Evolutionary conservation across 2,329 filamentous ascomycete species (phyloP), one percentile per base, ranked within the genome.

Genomic region (Paraconiothyrium brasiliense): DNA sequence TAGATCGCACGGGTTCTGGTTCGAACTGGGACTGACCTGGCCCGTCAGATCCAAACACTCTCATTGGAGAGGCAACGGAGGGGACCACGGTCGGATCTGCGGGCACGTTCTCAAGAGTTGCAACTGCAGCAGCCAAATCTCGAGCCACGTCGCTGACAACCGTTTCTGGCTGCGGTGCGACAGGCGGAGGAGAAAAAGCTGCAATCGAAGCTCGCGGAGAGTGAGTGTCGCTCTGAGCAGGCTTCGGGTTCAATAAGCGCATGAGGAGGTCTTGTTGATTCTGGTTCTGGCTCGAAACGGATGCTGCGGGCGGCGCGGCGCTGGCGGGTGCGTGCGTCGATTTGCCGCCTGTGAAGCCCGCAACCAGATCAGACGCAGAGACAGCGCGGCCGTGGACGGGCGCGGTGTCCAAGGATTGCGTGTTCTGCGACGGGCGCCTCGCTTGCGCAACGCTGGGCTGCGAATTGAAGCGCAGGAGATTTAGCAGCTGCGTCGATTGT

Each of bases 181-280:
- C 68, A 20, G 72, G 68, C 61, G 74, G 69, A 35, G 74, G 69
- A 47, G 74, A 72, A 59, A 74, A 71, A 55, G 70, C 66, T n/a
- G 71, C 64, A 30, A 66, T 62, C 43, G 73, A 71, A 30, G 69
- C 70, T 24, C 67, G 68, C 51, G 71, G 67, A 2, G 70, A 71
- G 52, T 69, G 69, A 44, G 61, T 66, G 57, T 75, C 73, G 35
- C 68, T 69, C 71, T 70, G 77, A 58, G 77, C 64, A 3, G 78
- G 78, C 67, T 80, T 93, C 56, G 91, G 89, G 52, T 93, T 95
- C 66, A 99, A 86, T 61, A 98, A 84, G 70, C 92, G 91, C 64
- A 98, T 87, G 51, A 99, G 84, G 74, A 95, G 92, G 66, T 94
- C 90, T 78, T 96, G 92, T 4, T 93, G 92, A 76, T 93, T 90